Base-by-base conservation (phyloP, 352 stramenopile species). In the Phytopythium montanum region DNA sequence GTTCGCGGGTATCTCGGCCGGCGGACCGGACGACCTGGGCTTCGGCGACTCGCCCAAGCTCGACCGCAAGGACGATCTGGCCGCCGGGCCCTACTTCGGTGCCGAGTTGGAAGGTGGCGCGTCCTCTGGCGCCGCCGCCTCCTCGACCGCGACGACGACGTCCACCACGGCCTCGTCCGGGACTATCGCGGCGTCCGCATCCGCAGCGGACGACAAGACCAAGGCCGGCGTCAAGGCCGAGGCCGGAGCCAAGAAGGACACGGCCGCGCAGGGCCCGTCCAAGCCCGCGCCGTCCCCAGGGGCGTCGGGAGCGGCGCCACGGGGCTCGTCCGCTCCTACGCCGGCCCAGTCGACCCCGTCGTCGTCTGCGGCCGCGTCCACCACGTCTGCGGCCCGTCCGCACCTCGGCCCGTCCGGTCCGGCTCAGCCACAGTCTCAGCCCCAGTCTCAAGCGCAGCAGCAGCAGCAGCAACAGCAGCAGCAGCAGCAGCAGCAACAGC, bases 1-100 rank as follows among this genome's bases (percentile, higher is more conserved):
- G 6, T 94, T 94, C 53, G 70, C 72, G 18, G 59, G 72, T 7
- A 72, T 84, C 53, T 69, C 72, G 23, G 70, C 66, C 3, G 68
- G 61, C 5, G 67, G 69, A 36, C 77, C 80, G 51, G 77, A 89
- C 44, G 85, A 92, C 57, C 92, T 94, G 34, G 85, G 72, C 67
- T 94, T 94, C 56, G 80, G 76, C 26, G 85, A 92, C 54, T 94
- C 85, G 36, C 85, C 85, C 55, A 90, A 89, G 58, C 68, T 75
- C 12, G 76, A 71, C 18, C 62, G 57, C 45, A 70, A 60, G 46
- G 72, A 81, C 34, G 73, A 87, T 28, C 64, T 90, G 34, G 46
- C 68, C n/a, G n/a, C n/a, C 19, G 63, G 65, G 21, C 72, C 77
- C 26, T 94, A 91, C 62, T 94, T 94, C 67, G 81, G 82, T 31